phyloP scores from a whole-genome alignment of 2,329 filamentous ascomycete species.

The Xylariaceae sp. region DNA sequence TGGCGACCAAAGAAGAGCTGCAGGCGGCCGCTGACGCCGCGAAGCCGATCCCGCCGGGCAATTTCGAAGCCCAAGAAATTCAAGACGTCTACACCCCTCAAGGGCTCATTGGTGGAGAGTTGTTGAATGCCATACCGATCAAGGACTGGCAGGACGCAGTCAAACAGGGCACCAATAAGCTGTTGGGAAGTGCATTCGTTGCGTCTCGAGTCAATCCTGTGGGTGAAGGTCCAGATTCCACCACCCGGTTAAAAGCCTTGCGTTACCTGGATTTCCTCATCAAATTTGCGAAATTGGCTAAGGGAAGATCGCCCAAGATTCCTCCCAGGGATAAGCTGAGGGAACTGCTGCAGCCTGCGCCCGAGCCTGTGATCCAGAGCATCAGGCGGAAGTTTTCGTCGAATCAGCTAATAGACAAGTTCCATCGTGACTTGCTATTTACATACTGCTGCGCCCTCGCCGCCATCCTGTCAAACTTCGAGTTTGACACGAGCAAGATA shows the following conservation, averaged over 20 bases:
- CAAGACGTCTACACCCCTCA: slow-evolving; percentile 68
- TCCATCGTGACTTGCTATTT: slow-evolving; percentile 64
- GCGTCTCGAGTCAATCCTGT: slow-evolving; percentile 54
- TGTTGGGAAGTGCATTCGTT: slow-evolving; percentile 58
- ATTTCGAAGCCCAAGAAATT: slow-evolving; percentile 60
- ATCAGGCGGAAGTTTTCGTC: slow-evolving; percentile 66
- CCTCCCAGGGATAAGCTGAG: slow-evolving; percentile 58
- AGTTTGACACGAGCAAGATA: slow-evolving; percentile 64
- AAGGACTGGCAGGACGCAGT: slow-evolving; percentile 68
- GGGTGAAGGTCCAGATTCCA: slow-evolving; percentile 48
- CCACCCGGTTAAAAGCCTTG: slow-evolving; percentile 50
- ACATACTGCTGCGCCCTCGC: slow-evolving; percentile 69
- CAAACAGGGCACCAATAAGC: slow-evolving; percentile 52
- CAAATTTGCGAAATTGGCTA: slow-evolving; percentile 45
- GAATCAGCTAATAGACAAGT: slow-evolving; percentile 60
- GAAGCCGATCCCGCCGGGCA: slow-evolving; percentile 68
- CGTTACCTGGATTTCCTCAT: slow-evolving; percentile 56
- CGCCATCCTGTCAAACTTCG: slow-evolving; percentile 66
- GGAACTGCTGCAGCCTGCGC: slow-evolving; percentile 50
- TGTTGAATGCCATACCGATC: slow-evolving; percentile 62
- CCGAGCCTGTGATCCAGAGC: slow-evolving; percentile 58
- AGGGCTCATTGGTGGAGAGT: slow-evolving; percentile 60
- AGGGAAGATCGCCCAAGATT: slow-evolving; percentile 45
- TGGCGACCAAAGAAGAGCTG: slow-evolving; percentile 61
- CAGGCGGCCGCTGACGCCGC: slow-evolving; percentile 59